phyloP scores from a whole-genome alignment of 73 alveolate genomes.

The Paramecium pentaurelia region DNA sequence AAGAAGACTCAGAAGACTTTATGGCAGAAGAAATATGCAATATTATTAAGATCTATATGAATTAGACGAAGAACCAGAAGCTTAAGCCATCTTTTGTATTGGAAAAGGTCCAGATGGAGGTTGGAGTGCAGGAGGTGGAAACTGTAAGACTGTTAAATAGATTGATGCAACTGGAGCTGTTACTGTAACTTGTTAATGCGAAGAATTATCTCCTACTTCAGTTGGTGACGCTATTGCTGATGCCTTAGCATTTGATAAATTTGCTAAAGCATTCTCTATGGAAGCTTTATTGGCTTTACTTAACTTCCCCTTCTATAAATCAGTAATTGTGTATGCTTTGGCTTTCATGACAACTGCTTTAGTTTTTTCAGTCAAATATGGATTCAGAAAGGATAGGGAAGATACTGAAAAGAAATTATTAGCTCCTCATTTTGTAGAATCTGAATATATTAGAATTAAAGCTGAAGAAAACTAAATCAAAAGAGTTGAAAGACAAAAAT shows the following conservation, averaged over 20 bases:
- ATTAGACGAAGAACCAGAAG: not conserved
- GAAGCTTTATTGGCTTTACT: not conserved
- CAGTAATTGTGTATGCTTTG: not conserved
- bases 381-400: not conserved
- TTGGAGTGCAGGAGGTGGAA: not conserved
- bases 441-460: not conserved
- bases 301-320: not conserved
- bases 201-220: not conserved
- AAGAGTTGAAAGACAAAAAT: not conserved
- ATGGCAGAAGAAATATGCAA: not conserved
- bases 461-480: not conserved
- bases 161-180: not conserved
- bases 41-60: not conserved
- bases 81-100: not conserved
- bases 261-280: not conserved
- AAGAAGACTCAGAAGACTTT: slow-evolving; percentile 4
- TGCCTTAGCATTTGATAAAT: not conserved
- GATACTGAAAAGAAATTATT: not conserved
- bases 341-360: not conserved
- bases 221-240: slow-evolving; percentile 3
- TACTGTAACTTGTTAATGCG: not conserved
- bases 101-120: not conserved
- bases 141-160: not conserved
- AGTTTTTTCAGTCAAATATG: not conserved
- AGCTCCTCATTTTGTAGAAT: slow-evolving; percentile 1